A percentile compares a stretch with the other conserved stretches of the same genome.
Conservation (phyloP, 768 basidiomycete genomes). For the Russula abietina region DNA sequence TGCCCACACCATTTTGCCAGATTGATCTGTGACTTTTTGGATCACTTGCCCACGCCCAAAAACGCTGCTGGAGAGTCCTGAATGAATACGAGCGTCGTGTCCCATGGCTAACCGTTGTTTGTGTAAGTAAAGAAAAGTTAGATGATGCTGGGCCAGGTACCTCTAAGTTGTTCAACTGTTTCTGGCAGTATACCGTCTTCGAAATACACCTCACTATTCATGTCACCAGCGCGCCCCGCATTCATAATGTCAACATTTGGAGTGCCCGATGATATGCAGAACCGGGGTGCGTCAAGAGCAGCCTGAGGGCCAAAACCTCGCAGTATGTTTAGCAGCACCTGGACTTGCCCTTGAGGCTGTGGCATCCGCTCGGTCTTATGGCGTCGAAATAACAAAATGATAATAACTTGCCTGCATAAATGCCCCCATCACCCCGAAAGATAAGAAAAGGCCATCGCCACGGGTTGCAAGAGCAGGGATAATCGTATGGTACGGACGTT, state of each 20-base stretch:
- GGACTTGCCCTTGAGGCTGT: constrained; percentile 92
- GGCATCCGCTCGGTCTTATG: constrained; percentile 5
- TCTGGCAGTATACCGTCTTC: constrained; percentile 48
- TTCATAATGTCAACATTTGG: neutral
- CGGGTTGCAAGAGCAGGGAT: constrained; percentile 83
- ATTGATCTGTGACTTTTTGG: constrained; percentile 61
- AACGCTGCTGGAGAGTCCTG: constrained; percentile 54
- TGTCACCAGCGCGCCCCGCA: constrained; percentile 52
- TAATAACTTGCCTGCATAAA: constrained; percentile 64
- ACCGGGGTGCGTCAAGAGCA: constrained; percentile 43
- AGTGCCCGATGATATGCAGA: constrained; percentile 8
- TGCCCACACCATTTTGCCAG: constrained; percentile 82
- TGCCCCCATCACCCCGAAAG: constrained; percentile 89
- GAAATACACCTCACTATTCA: constrained; percentile 91
- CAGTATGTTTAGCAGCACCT: constrained; percentile 86
- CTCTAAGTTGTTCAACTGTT: constrained; percentile 59
- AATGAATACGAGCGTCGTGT: constrained; percentile 64
- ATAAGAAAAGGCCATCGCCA: constrained; percentile 77
- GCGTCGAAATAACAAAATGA: neutral
- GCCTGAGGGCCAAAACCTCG: constrained; percentile 84
- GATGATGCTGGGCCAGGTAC: constrained; percentile 33
- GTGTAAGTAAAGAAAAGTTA: neutral
- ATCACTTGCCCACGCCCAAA: constrained; percentile 89
- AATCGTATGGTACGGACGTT: constrained; percentile 90
- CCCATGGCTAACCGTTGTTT: constrained; percentile 62